These are phyloP conservation scores for Erucastrum elatum DNA, from an alignment of 345 rosid species.

Conservation along the genomic window DNA sequence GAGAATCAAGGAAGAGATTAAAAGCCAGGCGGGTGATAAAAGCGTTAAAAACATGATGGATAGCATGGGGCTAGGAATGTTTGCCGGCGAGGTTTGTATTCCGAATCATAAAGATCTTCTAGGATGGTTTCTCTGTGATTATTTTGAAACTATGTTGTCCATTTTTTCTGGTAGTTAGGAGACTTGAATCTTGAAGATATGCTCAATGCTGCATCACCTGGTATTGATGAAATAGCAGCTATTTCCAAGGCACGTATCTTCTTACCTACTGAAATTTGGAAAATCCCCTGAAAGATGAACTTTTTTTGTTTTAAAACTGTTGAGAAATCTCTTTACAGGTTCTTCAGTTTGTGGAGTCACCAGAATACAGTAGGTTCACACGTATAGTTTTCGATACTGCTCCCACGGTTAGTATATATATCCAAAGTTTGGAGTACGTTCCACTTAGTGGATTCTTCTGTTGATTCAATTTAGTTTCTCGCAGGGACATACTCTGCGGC, in stretches of 20 bases:
- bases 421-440: conserved; percentile 6
- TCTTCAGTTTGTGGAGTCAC: conserved; percentile 66
- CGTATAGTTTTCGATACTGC: conserved; percentile 78
- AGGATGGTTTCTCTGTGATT: neutral
- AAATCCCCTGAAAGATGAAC: neutral
- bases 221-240: conserved; percentile 71
- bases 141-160: neutral
- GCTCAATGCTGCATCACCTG: conserved; percentile 74
- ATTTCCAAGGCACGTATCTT: conserved; percentile 62
- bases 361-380: conserved; percentile 62
- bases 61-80: conserved; percentile 77
- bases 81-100: conserved; percentile 67
- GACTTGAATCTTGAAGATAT: conserved; percentile 73
- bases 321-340: conserved; percentile 49
- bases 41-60: conserved; percentile 66
- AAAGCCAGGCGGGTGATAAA: conserved; percentile 40
- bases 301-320: neutral
- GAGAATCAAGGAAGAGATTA: conserved; percentile 65
- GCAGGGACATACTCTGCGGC: conserved; percentile 83
- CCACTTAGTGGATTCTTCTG: neutral
- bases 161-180: conserved; percentile 46
- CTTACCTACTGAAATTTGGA: neutral
- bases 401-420: conserved; percentile 61
- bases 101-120: neutral
- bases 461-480: conserved; percentile 8